Percentiles rank a stretch among this genome's conserved stretches.
Evolutionary conservation across 1,284 basidiomycete genomes (phyloP).

Genomic region (Athelia psychrophila): DNA sequence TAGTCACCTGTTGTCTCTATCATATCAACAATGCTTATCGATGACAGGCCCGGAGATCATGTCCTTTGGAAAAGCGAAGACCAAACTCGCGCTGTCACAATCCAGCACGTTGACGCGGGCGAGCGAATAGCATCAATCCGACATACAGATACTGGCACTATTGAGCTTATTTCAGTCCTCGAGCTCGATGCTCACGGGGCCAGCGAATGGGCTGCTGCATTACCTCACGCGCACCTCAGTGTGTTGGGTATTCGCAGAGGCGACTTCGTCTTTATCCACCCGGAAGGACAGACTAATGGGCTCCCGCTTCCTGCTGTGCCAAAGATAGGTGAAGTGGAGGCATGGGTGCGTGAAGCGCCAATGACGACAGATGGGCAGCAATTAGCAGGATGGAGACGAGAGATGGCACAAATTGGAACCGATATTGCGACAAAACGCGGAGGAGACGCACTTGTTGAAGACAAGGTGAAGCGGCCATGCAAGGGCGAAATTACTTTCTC

Average conservation of each 20-base stretch:
- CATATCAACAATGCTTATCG: constrained; percentile 12
- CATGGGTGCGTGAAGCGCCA: constrained; percentile 68
- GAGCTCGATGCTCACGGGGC: constrained; percentile 85
- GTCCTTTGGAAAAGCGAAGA: constrained; percentile 84
- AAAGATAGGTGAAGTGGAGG: constrained; percentile 75
- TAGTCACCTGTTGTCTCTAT: constrained; percentile 20
- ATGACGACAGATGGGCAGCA: constrained; percentile 43
- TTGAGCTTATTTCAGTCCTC: constrained; percentile 76
- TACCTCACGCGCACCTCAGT: constrained; percentile 41
- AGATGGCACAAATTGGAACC: constrained; percentile 63
- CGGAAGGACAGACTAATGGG: constrained; percentile 66
- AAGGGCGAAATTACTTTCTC: constrained; percentile 43
- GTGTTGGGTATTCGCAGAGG: constrained; percentile 81
- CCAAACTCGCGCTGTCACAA: constrained; percentile 64
- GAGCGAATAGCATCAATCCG: constrained; percentile 71
- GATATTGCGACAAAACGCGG: constrained; percentile 49
- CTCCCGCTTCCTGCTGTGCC: constrained; percentile 63
- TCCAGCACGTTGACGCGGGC: constrained; percentile 74
- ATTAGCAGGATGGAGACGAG: constrained; percentile 63
- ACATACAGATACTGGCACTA: constrained; percentile 47
- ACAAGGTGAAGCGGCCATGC: constrained; percentile 42
- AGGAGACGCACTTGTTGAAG: constrained; percentile 35
- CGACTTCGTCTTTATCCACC: constrained; percentile 81
- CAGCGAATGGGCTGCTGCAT: constrained; percentile 43
- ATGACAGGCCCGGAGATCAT: constrained; percentile 83